Conservation (phyloP, 345 rosid genomes). For the Eucalyptus cladocalyx region DNA sequence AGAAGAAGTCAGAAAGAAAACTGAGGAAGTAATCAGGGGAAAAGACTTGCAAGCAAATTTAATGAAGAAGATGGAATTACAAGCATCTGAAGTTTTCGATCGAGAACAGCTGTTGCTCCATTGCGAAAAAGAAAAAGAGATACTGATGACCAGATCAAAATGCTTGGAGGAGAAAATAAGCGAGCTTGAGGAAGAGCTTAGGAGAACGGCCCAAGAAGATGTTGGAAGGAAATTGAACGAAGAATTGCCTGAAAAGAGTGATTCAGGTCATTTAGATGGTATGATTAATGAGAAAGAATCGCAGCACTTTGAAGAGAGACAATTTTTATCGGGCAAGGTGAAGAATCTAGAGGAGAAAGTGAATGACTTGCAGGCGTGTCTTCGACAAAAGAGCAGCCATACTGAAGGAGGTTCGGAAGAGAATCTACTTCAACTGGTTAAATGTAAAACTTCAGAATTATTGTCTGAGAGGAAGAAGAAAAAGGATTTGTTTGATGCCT, state of each 20-base stretch:
- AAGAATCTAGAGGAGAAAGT: conserved; percentile 26
- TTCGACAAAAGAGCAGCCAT: neutral
- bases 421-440: conserved; percentile 22
- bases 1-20: conserved; percentile 23
- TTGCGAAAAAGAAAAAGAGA: conserved; percentile 25
- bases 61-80: conserved; percentile 15
- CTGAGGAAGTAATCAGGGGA: conserved; percentile 9
- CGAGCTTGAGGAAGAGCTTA: conserved; percentile 23
- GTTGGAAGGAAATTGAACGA: conserved; percentile 15
- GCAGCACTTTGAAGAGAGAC: conserved; percentile 20
- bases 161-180: conserved; percentile 26
- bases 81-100: conserved; percentile 2
- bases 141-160: conserved; percentile 11
- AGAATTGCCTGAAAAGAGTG: conserved; percentile 23
- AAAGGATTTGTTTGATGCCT: conserved; percentile 13
- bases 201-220: conserved; percentile 21
- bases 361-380: conserved; percentile 17
- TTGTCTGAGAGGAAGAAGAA: conserved; percentile 30
- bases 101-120: conserved; percentile 13
- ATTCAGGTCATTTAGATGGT: conserved; percentile 6
- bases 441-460: conserved; percentile 28
- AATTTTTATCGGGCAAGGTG: conserved; percentile 11
- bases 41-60: conserved; percentile 17
- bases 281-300: conserved; percentile 18
- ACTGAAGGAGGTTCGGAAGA: conserved; percentile 4